Percentiles rank a stretch among this genome's conserved stretches.
These are phyloP conservation scores for Beta corolliflora DNA, from an alignment of 179 eudicot species.

Conservation along the genomic window DNA sequence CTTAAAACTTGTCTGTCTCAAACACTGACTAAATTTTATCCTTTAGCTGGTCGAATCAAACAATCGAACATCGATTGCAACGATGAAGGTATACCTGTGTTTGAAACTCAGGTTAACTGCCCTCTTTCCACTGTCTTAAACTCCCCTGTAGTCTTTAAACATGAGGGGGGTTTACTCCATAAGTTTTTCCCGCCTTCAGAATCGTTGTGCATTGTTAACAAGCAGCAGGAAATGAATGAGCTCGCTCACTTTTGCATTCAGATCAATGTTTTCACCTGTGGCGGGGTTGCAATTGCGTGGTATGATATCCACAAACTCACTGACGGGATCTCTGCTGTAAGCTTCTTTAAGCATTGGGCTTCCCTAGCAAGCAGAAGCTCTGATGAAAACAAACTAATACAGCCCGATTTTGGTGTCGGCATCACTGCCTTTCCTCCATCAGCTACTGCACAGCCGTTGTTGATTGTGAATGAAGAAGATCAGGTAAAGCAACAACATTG, in stretches of 20 bases:
- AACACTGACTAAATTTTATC: slow-evolving; percentile 14
- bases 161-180: background rate
- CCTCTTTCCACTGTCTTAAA: slow-evolving; percentile 3
- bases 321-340: slow-evolving; percentile 7
- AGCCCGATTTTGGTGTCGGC: slow-evolving; percentile 13
- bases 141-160: background rate
- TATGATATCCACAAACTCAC: slow-evolving; percentile 16
- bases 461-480: background rate
- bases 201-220: background rate
- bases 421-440: slow-evolving; percentile 3
- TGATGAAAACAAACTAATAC: background rate
- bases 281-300: slow-evolving; percentile 14
- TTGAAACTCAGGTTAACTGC: slow-evolving; percentile 8
- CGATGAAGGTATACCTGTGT: slow-evolving; percentile 12
- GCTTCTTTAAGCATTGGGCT: slow-evolving; percentile 19
- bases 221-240: too few relatives aligned
- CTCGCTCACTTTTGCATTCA: background rate
- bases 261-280: slow-evolving; percentile 10
- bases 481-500: background rate
- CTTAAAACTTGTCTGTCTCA: slow-evolving; percentile 11
- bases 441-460: background rate
- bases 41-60: slow-evolving; percentile 7
- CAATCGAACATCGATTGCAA: slow-evolving; percentile 1
- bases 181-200: slow-evolving; percentile 20
- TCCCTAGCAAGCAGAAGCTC: background rate